Evolutionary conservation across 106 monocot genomes (phyloP), one percentile per base, ranked within the genome.

Genomic region (Gastrodia elata): DNA sequence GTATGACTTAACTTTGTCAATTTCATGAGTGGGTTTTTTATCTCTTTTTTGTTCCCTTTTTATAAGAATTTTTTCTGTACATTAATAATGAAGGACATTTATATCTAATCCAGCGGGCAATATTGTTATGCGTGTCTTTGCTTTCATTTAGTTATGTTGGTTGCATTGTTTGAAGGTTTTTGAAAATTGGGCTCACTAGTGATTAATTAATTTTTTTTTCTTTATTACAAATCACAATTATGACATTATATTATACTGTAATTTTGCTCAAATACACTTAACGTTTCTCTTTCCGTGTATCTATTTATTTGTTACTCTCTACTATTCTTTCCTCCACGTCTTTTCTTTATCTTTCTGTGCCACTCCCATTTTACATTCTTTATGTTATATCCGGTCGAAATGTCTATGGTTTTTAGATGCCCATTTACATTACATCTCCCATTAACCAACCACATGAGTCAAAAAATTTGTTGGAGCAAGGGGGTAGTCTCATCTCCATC

Each of bases 1-100:
- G 87, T 87, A 74, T 46, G 40, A 24, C 15, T 77, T 70, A 14
- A 22, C 14, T 58, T 58, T 58, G 26, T 58, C 27, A 58, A 58
- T 58, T 58, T 58, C 57, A 28, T 26, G 27, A 8, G 26, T 25
- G 57, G 27, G 5, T 6, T 58, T 14, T 58, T 5, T n/a, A 18
- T n/a, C 7, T 58, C 27, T 10, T 58, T 58, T 56, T 58, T 6
- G 24, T 58, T 2, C 10, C 7, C 5, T 26, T 25, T 26, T 25
- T 25, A 25, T 58, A 1, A 26, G 27, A 20, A 8, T 58, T 26
- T 26, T 25, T 25, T 25, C 24, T 58, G 5, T 10, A 58, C 25
- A 25, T 58, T 9, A 25, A 0, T 8, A 25, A 58, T 58, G 27
- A 14, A 0, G 8, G 26, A 58, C 57, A 58, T 58, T 58, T 58